Evolutionary conservation across 2,329 filamentous ascomycete genomes (phyloP).

Genomic region (Penicillium italicum): DNA sequence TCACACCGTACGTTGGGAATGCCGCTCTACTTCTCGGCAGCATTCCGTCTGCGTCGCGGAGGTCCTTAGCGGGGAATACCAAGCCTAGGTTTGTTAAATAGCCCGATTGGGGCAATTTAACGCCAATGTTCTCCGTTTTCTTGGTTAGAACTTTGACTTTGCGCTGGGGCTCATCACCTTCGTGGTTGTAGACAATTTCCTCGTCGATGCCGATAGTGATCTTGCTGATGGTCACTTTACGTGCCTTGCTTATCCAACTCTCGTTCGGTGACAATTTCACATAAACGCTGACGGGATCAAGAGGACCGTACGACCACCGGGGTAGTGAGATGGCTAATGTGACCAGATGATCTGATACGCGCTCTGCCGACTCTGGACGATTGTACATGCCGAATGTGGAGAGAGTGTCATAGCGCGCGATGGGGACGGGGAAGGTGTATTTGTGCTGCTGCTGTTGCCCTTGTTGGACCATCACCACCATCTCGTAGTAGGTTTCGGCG

Average conservation of each 20-base stretch:
- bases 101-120: slow-evolving; percentile 83
- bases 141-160: slow-evolving; percentile 85
- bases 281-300: slow-evolving; percentile 93
- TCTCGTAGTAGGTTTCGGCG: slow-evolving; percentile 95
- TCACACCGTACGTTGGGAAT: slow-evolving; percentile 84
- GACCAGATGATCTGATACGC: slow-evolving; percentile 83
- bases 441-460: slow-evolving; percentile 82
- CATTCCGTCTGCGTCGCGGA: slow-evolving; percentile 82
- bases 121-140: slow-evolving; percentile 74
- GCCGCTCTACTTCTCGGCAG: slow-evolving; percentile 78
- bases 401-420: slow-evolving; percentile 90
- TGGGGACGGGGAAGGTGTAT: slow-evolving; percentile 83
- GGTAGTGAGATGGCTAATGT: slow-evolving; percentile 89
- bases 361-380: slow-evolving; percentile 81
- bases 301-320: slow-evolving; percentile 91
- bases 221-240: slow-evolving; percentile 86
- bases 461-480: slow-evolving; percentile 93
- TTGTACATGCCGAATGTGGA: slow-evolving; percentile 99
- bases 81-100: slow-evolving; percentile 91
- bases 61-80: slow-evolving; percentile 84
- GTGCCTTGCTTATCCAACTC: slow-evolving; percentile 86
- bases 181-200: slow-evolving; percentile 97
- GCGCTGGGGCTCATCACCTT: slow-evolving; percentile 89
- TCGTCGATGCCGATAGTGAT: slow-evolving; percentile 94
- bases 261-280: slow-evolving; percentile 90